Conservation (phyloP, 768 basidiomycete species). For the Tylopilus intermedius region DNA sequence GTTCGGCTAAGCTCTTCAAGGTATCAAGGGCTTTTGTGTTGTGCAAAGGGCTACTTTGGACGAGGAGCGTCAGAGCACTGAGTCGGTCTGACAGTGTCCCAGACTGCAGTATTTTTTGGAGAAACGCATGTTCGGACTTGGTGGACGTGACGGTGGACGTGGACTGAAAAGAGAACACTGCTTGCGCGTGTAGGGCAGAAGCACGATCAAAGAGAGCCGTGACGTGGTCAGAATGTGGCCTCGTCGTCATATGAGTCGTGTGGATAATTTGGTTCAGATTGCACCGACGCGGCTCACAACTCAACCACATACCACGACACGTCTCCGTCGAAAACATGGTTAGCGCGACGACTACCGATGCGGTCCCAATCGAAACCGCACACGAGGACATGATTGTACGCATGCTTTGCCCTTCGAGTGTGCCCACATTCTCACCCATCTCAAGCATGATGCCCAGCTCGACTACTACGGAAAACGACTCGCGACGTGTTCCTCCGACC, state of each 20-base stretch:
- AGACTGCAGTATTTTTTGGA: slow-evolving; percentile 77
- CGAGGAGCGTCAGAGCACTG: slow-evolving; percentile 83
- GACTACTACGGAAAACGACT: slow-evolving; percentile 97
- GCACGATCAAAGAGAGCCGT: slow-evolving; percentile 40
- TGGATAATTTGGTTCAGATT: neutral
- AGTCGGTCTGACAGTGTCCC: slow-evolving; percentile 92
- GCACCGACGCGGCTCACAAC: neutral
- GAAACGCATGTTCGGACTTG: slow-evolving; percentile 76
- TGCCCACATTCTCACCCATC: neutral
- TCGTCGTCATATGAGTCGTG: neutral
- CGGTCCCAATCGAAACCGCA: slow-evolving; percentile 85
- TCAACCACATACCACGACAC: neutral
- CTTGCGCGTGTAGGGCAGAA: slow-evolving; percentile 41
- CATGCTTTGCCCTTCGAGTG: too few relatives aligned
- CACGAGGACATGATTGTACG: slow-evolving; percentile 98
- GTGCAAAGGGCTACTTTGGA: slow-evolving; percentile 84
- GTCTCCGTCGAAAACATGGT: slow-evolving; percentile 8
- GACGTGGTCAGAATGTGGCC: too few relatives aligned
- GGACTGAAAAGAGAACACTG: slow-evolving; percentile 43
- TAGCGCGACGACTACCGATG: slow-evolving; percentile 51
- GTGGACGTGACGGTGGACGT: slow-evolving; percentile 40
- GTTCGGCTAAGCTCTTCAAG: slow-evolving; percentile 70
- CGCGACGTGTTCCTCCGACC: slow-evolving; percentile 94
- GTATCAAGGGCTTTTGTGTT: slow-evolving; percentile 76
- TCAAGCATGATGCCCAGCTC: slow-evolving; percentile 92